Conservation (phyloP, 305 asterid genomes). For the Fraxinus dipetala region DNA sequence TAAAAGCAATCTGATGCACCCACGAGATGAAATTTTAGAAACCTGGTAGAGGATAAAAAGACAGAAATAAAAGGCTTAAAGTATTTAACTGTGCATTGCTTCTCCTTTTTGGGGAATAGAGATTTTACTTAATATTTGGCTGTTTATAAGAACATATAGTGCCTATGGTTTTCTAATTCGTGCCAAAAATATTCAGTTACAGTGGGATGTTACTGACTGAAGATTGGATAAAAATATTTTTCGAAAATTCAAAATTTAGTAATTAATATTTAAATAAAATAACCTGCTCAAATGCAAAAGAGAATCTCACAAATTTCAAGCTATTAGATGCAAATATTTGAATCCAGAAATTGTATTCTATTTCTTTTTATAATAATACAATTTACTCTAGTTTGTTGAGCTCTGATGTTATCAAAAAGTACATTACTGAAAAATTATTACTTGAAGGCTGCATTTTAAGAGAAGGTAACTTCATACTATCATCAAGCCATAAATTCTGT, state of each 20-base stretch:
- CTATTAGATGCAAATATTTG: not conserved
- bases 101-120: not conserved
- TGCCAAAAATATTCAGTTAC: not conserved
- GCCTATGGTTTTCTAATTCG: not conserved
- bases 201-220: not conserved
- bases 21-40: not conserved
- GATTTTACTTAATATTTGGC: not conserved
- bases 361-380: not conserved
- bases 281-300: not conserved
- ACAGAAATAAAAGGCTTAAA: not conserved
- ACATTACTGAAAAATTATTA: not conserved
- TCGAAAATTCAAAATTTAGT: not conserved
- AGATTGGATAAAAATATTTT: not conserved
- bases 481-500: not conserved
- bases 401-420: not conserved
- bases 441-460: not conserved
- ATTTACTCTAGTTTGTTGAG: not conserved
- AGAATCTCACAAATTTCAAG: not conserved
- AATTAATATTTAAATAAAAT: not conserved
- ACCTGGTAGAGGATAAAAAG: not conserved
- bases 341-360: not conserved
- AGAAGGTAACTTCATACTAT: not conserved
- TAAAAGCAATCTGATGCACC: not conserved
- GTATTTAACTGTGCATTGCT: not conserved
- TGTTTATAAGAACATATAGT: not conserved